Conservation (phyloP, 2,329 filamentous ascomycete species). For the Bipolaris oryzae region DNA sequence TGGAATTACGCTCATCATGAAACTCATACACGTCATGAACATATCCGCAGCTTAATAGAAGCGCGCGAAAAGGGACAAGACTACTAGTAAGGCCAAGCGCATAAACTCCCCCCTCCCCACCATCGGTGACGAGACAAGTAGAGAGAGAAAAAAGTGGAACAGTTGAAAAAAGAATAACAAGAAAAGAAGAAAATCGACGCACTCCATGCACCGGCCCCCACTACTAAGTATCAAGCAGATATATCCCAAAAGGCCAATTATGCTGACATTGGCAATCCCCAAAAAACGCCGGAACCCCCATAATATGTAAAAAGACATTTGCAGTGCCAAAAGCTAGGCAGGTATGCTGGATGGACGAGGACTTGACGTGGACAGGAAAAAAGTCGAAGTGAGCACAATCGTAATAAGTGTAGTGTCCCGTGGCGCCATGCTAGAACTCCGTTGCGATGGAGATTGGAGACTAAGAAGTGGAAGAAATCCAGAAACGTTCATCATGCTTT, state of each 20-base stretch:
- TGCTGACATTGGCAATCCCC: constrained; percentile 19
- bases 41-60: constrained; percentile 24
- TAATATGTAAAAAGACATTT: constrained; percentile 16
- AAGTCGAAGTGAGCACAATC: constrained; percentile 15
- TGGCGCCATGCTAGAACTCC: constrained; percentile 14
- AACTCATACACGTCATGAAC: constrained; percentile 37
- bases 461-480: constrained; percentile 11
- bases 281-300: constrained; percentile 38
- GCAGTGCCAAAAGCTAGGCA: constrained; percentile 12
- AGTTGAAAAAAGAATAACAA: constrained; percentile 11
- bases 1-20: constrained; percentile 27
- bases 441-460: constrained; percentile 17
- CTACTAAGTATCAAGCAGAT: constrained; percentile 18
- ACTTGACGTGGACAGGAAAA: constrained; percentile 17
- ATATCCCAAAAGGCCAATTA: constrained; percentile 21
- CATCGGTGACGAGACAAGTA: constrained; percentile 16
- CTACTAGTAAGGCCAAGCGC: constrained; percentile 23
- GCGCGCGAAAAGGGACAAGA: constrained; percentile 32
- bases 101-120: constrained; percentile 6
- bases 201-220: constrained; percentile 22
- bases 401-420: constrained; percentile 6
- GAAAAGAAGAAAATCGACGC: background rate
- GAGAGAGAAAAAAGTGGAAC: constrained; percentile 5
- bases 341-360: constrained; percentile 21
- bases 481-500: constrained; percentile 33